phyloP scores from a whole-genome alignment of 2,329 filamentous ascomycete genomes.

The Dothideomycetes sp. region DNA sequence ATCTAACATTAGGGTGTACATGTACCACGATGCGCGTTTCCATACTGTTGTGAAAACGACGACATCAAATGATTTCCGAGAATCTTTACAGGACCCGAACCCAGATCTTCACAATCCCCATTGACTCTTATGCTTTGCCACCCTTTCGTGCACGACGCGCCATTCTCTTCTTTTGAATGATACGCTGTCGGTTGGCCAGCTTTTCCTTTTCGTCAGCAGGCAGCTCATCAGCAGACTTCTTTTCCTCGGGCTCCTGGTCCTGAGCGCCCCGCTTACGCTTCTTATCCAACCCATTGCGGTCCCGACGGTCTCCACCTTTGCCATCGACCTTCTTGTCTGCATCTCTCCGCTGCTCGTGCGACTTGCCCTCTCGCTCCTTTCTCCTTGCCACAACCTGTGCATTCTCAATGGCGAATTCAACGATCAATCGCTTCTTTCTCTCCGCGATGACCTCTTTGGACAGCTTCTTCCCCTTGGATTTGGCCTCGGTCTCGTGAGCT shows the following conservation, averaged over 20 bases:
- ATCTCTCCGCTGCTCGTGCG: slow-evolving; percentile 23
- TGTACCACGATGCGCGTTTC: too few species aligned
- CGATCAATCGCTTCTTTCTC: slow-evolving; percentile 80
- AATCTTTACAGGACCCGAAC: too few species aligned
- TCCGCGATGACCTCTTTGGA: slow-evolving; percentile 44
- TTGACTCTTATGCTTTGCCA: slow-evolving; percentile 5
- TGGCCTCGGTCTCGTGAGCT: slow-evolving; percentile 34
- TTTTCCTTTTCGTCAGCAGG: slow-evolving; percentile 33
- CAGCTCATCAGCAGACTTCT: slow-evolving; percentile 24
- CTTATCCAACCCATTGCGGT: slow-evolving; percentile 17
- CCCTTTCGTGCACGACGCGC: slow-evolving; percentile 46
- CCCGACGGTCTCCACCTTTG: slow-evolving; percentile 9
- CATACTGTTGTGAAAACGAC: too few species aligned
- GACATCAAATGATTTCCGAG: too few species aligned
- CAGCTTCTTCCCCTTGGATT: slow-evolving; percentile 22
- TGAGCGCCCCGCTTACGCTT: slow-evolving; percentile 27
- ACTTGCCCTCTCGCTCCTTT: slow-evolving; percentile 50
- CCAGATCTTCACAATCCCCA: too few species aligned
- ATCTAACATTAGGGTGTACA: too few species aligned
- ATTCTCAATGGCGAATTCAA: slow-evolving; percentile 97
- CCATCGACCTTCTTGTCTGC: slow-evolving; percentile 1
- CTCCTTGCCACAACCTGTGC: slow-evolving; percentile 85
- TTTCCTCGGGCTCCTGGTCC: slow-evolving; percentile 17
- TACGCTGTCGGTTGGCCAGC: slow-evolving; percentile 55
- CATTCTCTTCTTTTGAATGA: slow-evolving; percentile 77